Conservation (phyloP, 495 filamentous ascomycete species). For the Usnea hakonensis region DNA sequence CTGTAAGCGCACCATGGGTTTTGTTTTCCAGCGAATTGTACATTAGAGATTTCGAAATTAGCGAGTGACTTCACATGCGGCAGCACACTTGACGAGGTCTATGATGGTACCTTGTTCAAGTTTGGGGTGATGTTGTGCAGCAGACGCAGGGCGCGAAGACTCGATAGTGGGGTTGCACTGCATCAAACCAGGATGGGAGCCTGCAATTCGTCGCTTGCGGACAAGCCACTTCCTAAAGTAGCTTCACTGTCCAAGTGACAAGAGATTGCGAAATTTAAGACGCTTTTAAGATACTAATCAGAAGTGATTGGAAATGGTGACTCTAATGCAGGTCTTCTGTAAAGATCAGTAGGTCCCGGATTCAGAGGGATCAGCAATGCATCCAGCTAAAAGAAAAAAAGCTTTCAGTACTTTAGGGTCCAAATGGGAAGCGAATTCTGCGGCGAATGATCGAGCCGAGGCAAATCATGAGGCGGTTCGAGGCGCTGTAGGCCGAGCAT, state of each 20-base stretch:
- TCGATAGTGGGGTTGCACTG: slow-evolving; percentile 1
- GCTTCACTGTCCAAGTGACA: neutral
- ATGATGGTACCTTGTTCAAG: neutral
- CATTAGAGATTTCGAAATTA: neutral
- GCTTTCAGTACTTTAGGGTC: neutral
- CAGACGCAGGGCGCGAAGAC: neutral
- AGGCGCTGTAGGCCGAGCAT: neutral
- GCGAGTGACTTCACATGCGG: neutral
- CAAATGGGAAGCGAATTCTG: neutral
- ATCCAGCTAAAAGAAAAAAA: neutral
- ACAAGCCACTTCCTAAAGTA: neutral
- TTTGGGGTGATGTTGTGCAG: neutral
- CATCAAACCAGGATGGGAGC: neutral
- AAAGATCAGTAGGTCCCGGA: neutral
- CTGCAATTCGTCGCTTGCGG: neutral
- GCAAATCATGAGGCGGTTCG: neutral
- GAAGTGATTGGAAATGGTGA: too few species aligned
- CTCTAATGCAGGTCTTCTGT: neutral
- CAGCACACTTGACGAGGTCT: neutral
- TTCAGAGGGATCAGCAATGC: neutral
- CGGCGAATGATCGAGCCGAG: neutral
- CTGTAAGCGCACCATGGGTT: slow-evolving; percentile 1
- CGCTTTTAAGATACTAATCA: too few species aligned
- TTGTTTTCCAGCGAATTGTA: neutral
- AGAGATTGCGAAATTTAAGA: neutral